Evolutionary conservation across 768 basidiomycete genomes (phyloP), one percentile per base, ranked within the genome.

Genomic region (Harrya chromipes): DNA sequence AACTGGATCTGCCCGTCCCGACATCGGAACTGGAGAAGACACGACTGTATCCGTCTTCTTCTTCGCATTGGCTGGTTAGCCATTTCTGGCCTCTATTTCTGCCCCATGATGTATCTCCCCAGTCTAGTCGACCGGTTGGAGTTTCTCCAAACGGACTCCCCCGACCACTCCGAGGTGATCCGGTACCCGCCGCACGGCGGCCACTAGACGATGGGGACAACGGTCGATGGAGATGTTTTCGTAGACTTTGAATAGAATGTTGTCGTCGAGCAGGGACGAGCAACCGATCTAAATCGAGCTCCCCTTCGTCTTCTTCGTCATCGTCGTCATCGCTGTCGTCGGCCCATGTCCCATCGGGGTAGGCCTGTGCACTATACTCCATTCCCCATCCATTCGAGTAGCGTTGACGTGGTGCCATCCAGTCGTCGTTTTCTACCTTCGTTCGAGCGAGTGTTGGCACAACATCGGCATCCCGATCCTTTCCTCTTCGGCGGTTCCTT

Each of bases 211-310:
- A 14, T 24, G 26, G 56, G 7, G 57, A 40, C n/a, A 27, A 39
- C 27, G 51, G 33, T 43, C 62, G 67, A 2, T 68, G 71, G 17
- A 89, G 71, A 57, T 87, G 86, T 52, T 73, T 82, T 49, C 85
- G 73, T 48, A 90, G 69, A 62, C 85, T 87, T 57, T 74, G 79
- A 54, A 89, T 88, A 16, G 86, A 87, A 51, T 82, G 77, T 60
- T 90, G 87, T 23, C 87, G 74, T 62, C 82, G 85, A 17, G 87
- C 76, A 8, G 81, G 84, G 23, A 85, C 80, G 31, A 90, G 79
- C 47, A 89, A 74, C 23, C 77, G 75, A 14, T 84, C 82, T 35
- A 89, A 72, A 59, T 82, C 77, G 40, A 87, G 69, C 59, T 87
- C 87, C 14, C 73, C 76, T 35, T 78, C 80, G 13, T 78, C 76